A percentile compares a stretch with the other conserved stretches of the same genome.
phyloP scores from a whole-genome alignment of 2,329 filamentous ascomycete genomes.

The Fusarium neocosmosporiellum region DNA sequence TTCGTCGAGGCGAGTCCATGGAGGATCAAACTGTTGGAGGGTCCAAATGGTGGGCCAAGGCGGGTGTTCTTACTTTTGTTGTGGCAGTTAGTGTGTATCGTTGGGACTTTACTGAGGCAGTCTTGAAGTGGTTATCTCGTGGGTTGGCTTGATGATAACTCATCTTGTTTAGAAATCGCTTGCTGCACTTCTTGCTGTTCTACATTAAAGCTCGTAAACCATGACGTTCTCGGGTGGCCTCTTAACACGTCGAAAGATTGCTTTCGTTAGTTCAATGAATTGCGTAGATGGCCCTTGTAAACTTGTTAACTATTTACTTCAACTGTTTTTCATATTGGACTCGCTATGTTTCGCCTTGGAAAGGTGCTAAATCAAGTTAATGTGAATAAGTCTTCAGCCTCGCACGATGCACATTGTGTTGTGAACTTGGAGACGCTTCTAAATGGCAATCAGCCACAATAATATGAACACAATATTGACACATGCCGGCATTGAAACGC shows the following conservation, averaged over 20 bases:
- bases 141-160: neutral
- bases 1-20: neutral
- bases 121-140: neutral
- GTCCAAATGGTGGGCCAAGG: neutral
- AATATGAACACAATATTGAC: too few species aligned
- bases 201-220: neutral
- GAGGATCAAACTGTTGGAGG: neutral
- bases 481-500: too few species aligned
- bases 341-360: neutral
- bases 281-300: neutral
- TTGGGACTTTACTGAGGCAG: neutral
- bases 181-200: neutral
- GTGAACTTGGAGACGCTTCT: too few species aligned
- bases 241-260: too few species aligned
- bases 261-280: neutral
- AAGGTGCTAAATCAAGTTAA: neutral
- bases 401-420: too few species aligned
- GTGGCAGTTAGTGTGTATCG: neutral
- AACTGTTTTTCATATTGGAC: neutral
- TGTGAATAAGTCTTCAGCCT: accelerated
- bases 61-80: neutral
- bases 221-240: neutral
- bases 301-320: neutral
- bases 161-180: neutral
- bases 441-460: too few species aligned